These are phyloP conservation scores for Lentinula sp. DNA, from an alignment of 768 basidiomycete species.

Conservation along the genomic window DNA sequence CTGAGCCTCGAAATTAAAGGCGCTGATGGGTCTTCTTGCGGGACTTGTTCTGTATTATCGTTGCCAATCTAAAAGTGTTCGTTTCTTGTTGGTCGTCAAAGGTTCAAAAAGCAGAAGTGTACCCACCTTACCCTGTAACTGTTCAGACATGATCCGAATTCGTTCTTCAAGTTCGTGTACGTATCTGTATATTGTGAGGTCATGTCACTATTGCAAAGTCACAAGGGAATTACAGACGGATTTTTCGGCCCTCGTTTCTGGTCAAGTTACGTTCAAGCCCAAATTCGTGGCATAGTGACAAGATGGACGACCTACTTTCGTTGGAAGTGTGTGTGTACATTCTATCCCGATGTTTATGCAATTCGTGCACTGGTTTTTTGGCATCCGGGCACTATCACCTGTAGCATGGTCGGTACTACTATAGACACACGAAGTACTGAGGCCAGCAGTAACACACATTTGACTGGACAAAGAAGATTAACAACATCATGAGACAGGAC, in stretches of 20 bases:
- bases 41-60: slow-evolving; percentile 25
- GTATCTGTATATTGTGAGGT: slow-evolving; percentile 17
- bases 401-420: background rate
- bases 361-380: slow-evolving; percentile 48
- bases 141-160: slow-evolving; percentile 35
- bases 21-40: background rate
- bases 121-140: background rate
- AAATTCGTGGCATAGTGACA: background rate
- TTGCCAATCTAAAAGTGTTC: background rate
- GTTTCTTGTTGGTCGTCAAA: background rate
- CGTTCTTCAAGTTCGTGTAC: slow-evolving; percentile 37
- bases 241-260: slow-evolving; percentile 5
- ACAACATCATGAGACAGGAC: background rate
- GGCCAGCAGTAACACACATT: background rate
- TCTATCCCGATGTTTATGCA: slow-evolving; percentile 40
- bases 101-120: background rate
- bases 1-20: background rate
- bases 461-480: background rate
- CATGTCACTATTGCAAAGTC: background rate
- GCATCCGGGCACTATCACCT: slow-evolving; percentile 62
- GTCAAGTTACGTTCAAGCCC: no score
- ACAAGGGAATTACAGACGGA: background rate
- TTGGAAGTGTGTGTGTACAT: slow-evolving; percentile 51
- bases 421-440: background rate
- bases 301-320: slow-evolving; percentile 34